Evolutionary conservation across 2,329 filamentous ascomycete species (phyloP).

Genomic region (Dactylonectria macrodidyma): DNA sequence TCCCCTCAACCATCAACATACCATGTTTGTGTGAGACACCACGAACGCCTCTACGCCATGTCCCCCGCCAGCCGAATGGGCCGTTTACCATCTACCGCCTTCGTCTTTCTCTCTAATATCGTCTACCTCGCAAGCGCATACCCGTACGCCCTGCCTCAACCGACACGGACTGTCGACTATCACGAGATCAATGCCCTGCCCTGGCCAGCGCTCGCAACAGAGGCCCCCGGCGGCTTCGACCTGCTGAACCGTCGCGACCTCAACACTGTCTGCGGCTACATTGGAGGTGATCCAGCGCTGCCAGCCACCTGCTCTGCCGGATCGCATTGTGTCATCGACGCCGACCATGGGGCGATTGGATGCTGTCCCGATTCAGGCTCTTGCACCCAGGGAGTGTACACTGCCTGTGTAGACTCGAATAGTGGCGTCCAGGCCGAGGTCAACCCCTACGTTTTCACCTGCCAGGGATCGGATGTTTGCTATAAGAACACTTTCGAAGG

Average conservation of each 20-base stretch:
- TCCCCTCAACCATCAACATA: conserved; percentile 21
- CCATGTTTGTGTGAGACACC: conserved; percentile 44
- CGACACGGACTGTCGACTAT: conserved; percentile 56
- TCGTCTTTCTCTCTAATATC: conserved; percentile 54
- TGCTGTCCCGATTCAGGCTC: conserved; percentile 68
- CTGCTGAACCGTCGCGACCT: conserved; percentile 59
- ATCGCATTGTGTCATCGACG: conserved; percentile 71
- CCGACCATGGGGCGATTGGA: conserved; percentile 64
- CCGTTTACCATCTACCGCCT: conserved; percentile 54
- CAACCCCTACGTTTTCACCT: conserved; percentile 72
- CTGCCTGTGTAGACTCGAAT: conserved; percentile 68
- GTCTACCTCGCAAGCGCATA: conserved; percentile 53
- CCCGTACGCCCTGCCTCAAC: conserved; percentile 58
- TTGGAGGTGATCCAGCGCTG: conserved; percentile 65
- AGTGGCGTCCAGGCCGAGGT: conserved; percentile 64
- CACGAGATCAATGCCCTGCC: conserved; percentile 57
- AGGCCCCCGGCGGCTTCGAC: conserved; percentile 50
- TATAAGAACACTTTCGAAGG: conserved; percentile 70
- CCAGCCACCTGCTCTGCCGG: conserved; percentile 71
- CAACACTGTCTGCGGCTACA: conserved; percentile 72
- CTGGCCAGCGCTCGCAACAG: conserved; percentile 59
- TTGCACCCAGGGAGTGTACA: conserved; percentile 71
- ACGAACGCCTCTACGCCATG: conserved; percentile 39
- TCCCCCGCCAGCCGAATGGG: conserved; percentile 51
- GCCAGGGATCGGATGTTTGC: conserved; percentile 65